Conservation (phyloP, 192 early-diverging fungal genomes). For the Pilaira anomala region DNA sequence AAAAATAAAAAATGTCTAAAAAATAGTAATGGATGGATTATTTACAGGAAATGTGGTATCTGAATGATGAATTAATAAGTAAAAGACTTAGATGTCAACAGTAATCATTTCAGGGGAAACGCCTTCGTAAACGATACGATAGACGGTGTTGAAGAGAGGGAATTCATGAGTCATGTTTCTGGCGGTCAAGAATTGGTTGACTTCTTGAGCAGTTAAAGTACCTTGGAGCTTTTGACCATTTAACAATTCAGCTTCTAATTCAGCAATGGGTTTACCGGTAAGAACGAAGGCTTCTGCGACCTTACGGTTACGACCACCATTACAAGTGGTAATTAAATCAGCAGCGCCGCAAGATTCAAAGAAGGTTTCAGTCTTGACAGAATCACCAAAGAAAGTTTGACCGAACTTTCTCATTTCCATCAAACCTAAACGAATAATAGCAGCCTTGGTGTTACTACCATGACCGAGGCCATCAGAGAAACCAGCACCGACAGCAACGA, state of each 20-base stretch:
- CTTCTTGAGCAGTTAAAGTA: conserved; percentile 84
- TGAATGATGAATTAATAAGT: neutral
- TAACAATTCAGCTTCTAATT: conserved; percentile 88
- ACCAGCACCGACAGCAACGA: conserved; percentile 96
- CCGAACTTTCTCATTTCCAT: conserved; percentile 95
- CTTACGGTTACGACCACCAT: conserved; percentile 93
- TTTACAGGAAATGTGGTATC: neutral
- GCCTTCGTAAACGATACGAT: conserved; percentile 84
- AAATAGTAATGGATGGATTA: neutral
- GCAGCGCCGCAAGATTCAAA: conserved; percentile 97
- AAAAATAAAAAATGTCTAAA: neutral
- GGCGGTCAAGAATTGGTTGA: conserved; percentile 73
- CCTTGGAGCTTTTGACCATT: conserved; percentile 99
- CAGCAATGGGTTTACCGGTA: conserved; percentile 91
- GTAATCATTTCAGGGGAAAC: conserved; percentile 68
- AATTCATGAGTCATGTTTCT: conserved; percentile 66
- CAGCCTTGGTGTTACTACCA: conserved; percentile 97
- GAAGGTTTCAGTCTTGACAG: conserved; percentile 91
- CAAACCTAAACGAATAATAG: conserved; percentile 93
- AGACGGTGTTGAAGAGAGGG: conserved; percentile 93
- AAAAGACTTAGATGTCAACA: conserved; percentile 47
- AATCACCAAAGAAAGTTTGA: conserved; percentile 70
- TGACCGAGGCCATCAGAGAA: conserved; percentile 88
- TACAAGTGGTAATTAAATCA: conserved; percentile 94
- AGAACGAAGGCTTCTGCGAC: conserved; percentile 88